A percentile compares a stretch with the other conserved stretches of the same genome.
These are phyloP conservation scores for Fistulina hepatica DNA, from an alignment of 1,284 basidiomycete species.

Conservation along the genomic window DNA sequence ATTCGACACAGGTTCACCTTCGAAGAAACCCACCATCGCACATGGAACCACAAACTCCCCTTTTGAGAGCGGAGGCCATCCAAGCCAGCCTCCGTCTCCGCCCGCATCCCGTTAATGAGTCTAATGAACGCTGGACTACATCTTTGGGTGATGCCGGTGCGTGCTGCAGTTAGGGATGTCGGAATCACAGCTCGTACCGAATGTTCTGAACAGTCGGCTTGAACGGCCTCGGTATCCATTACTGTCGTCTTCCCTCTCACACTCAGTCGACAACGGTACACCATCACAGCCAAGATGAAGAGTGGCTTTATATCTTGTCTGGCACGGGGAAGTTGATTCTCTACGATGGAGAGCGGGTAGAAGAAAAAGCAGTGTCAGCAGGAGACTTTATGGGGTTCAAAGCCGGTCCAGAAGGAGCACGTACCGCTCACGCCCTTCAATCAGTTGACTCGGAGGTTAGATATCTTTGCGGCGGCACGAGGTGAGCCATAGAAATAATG, in stretches of 20 bases:
- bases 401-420: neutral
- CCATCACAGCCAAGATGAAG: neutral
- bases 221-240: neutral
- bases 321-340: neutral
- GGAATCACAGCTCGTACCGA: no score
- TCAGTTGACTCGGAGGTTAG: neutral
- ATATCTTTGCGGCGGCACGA: neutral
- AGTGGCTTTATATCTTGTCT: conserved; percentile 1
- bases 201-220: neutral
- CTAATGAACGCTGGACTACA: neutral
- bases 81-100: no score
- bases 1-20: no score
- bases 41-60: no score
- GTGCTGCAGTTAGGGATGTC: neutral
- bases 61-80: no score
- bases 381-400: neutral
- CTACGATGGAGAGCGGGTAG: neutral
- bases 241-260: neutral
- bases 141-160: neutral
- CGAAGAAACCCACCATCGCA: no score
- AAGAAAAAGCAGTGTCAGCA: neutral
- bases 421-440: neutral
- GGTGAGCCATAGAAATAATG: neutral
- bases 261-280: neutral
- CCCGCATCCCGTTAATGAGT: neutral